Evolutionary conservation across 768 basidiomycete species (phyloP).

Genomic region (Lactifluus echinatus): DNA sequence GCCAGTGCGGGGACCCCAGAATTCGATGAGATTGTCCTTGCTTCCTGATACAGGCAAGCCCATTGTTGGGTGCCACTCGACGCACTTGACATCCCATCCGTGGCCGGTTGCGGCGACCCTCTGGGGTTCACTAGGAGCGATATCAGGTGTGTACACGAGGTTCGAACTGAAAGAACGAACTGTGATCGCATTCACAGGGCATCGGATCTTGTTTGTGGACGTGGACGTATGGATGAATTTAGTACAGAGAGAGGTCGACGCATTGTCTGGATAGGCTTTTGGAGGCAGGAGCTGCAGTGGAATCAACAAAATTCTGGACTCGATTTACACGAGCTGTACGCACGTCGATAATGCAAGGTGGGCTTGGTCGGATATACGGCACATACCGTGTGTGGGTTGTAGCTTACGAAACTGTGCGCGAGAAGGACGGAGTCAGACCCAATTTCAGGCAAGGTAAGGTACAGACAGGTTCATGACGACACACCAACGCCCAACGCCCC

Average conservation of each 20-base stretch:
- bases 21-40: constrained; percentile 97
- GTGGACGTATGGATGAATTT: constrained; percentile 98
- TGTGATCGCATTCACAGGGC: constrained; percentile 91
- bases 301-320: constrained; percentile 4
- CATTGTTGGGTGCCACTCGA: constrained; percentile 98
- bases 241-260: constrained; percentile 89
- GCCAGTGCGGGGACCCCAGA: constrained; percentile 96
- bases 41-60: too few species aligned
- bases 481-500: constrained; percentile 77
- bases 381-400: constrained; percentile 70
- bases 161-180: constrained; percentile 40
- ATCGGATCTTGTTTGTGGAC: constrained; percentile 97
- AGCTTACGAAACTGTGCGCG: constrained; percentile 44
- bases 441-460: not conserved
- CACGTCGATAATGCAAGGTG: constrained; percentile 87
- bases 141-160: not conserved
- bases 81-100: too few species aligned
- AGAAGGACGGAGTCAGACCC: not conserved
- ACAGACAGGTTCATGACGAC: not conserved
- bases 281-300: constrained; percentile 77
- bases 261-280: constrained; percentile 83
- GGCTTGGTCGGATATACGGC: constrained; percentile 72
- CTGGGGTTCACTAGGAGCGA: constrained; percentile 82
- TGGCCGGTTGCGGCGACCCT: constrained; percentile 83
- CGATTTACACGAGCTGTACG: constrained; percentile 23